These are phyloP conservation scores for Perkinsus olseni DNA, from an alignment of 169 alveolate species.

Conservation along the genomic window DNA sequence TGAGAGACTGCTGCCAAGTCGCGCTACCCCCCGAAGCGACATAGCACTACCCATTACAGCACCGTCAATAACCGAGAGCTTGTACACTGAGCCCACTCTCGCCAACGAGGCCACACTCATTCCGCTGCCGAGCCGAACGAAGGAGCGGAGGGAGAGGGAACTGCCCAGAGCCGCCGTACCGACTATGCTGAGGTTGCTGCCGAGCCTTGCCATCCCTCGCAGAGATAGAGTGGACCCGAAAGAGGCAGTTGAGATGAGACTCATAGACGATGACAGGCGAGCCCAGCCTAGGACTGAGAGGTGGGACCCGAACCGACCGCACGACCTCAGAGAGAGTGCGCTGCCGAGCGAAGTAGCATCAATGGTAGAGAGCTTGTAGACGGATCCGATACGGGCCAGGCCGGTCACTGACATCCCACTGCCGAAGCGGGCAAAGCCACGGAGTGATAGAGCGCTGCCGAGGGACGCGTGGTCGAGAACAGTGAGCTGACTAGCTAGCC, in stretches of 20 bases:
- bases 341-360: not conserved
- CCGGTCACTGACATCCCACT: not conserved
- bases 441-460: conserved; percentile 3
- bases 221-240: not conserved
- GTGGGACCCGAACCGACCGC: not conserved
- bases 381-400: not conserved
- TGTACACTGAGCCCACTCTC: not conserved
- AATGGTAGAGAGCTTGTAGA: not conserved
- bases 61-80: not conserved
- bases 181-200: not conserved
- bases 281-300: not conserved
- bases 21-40: not conserved
- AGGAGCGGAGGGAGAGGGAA: not conserved
- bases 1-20: not conserved
- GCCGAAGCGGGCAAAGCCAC: conserved; percentile 7
- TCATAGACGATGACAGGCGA: not conserved
- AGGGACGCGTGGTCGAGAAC: conserved; percentile 14
- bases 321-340: not conserved
- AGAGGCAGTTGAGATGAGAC: not conserved
- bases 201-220: not conserved
- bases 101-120: not conserved
- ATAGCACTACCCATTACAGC: not conserved
- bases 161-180: not conserved
- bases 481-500: not conserved
- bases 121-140: not conserved